Percentiles rank a stretch among this genome's conserved stretches.
phyloP scores from a whole-genome alignment of 345 rosid genomes.

The Gossypium australe region DNA sequence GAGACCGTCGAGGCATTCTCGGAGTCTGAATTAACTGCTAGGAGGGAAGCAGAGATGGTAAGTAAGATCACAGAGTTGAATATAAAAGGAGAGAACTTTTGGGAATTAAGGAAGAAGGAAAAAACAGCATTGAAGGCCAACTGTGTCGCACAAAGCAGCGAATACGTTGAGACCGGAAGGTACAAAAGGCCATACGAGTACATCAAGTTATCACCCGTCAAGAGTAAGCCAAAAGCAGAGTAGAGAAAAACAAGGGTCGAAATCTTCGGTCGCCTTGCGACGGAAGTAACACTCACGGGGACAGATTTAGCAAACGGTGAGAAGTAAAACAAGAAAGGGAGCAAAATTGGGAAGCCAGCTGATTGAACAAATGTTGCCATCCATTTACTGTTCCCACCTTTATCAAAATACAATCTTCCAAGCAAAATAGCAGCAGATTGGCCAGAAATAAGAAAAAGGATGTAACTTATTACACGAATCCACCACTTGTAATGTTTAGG shows the following conservation, averaged over 20 bases:
- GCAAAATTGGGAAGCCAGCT: slow-evolving; percentile 48
- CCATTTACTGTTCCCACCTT: slow-evolving; percentile 66
- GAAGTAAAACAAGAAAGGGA: slow-evolving; percentile 36
- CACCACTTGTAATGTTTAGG: slow-evolving; percentile 37
- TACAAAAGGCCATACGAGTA: slow-evolving; percentile 50
- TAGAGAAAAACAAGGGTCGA: slow-evolving; percentile 29
- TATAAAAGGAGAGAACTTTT: slow-evolving; percentile 42
- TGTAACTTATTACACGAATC: slow-evolving; percentile 32
- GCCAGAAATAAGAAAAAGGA: slow-evolving; percentile 34
- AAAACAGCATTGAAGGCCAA: slow-evolving; percentile 52
- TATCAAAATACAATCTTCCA: slow-evolving; percentile 49
- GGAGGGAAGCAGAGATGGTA: slow-evolving; percentile 44
- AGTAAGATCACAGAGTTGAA: slow-evolving; percentile 50
- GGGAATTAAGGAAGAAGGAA: slow-evolving; percentile 45
- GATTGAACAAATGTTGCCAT: slow-evolving; percentile 60
- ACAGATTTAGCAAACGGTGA: slow-evolving; percentile 11
- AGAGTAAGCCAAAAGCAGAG: slow-evolving; percentile 31
- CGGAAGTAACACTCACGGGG: not conserved
- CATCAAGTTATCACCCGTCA: slow-evolving; percentile 47
- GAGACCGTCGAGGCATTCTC: slow-evolving; percentile 22
- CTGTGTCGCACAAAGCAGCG: slow-evolving; percentile 47
- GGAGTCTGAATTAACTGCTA: slow-evolving; percentile 39
- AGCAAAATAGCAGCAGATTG: slow-evolving; percentile 47
- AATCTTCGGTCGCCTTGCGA: slow-evolving; percentile 10
- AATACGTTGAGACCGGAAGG: slow-evolving; percentile 56